A percentile compares a stretch with the other conserved stretches of the same genome.
Conservation (phyloP, 768 basidiomycete genomes). For the Tulasnella sp. region DNA sequence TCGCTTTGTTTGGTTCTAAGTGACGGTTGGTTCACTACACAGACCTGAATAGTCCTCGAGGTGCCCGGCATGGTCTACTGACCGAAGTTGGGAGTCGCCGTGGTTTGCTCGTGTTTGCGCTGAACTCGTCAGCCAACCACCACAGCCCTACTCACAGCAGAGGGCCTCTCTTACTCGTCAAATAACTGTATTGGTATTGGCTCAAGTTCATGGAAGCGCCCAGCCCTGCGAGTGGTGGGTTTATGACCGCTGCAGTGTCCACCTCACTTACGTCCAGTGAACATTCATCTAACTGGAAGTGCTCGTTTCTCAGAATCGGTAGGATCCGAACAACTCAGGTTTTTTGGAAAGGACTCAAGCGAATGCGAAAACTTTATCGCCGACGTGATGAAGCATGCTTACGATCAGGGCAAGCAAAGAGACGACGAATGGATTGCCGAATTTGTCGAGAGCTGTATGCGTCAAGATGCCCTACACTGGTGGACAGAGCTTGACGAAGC, state of each 20-base stretch:
- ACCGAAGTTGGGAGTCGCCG: too few relatives aligned
- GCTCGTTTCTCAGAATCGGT: background rate
- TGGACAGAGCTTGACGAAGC: background rate
- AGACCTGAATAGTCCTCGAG: too few relatives aligned
- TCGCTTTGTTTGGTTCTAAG: too few relatives aligned
- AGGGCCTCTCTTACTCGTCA: background rate
- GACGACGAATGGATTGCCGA: background rate
- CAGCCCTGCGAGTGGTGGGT: background rate
- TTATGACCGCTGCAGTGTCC: background rate
- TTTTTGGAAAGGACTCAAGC: background rate
- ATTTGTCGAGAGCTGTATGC: background rate
- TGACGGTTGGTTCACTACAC: too few relatives aligned
- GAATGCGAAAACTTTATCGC: background rate
- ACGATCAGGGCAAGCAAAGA: background rate
- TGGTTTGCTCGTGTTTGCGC: too few relatives aligned
- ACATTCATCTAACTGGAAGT: background rate
- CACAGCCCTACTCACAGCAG: too few relatives aligned
- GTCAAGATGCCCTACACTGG: background rate
- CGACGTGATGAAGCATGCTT: background rate
- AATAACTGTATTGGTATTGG: background rate
- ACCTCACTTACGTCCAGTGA: background rate
- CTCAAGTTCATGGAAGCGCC: background rate
- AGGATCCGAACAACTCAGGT: background rate
- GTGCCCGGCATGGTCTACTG: too few relatives aligned
- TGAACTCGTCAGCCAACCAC: too few relatives aligned